phyloP scores from a whole-genome alignment of 148 eudicot genomes.

The Silene uniflora region DNA sequence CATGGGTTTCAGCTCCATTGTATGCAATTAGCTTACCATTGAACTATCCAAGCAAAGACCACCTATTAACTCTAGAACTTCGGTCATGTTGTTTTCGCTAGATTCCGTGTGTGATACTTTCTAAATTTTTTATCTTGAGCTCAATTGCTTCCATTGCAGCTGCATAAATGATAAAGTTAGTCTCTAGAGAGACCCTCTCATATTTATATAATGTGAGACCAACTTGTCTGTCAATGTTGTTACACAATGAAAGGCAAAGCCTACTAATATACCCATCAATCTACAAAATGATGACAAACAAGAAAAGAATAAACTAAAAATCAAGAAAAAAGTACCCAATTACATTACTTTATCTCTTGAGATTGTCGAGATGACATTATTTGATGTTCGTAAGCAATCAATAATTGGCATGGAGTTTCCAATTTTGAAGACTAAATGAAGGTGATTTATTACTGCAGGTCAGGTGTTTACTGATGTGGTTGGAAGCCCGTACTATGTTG shows the following conservation, averaged over 20 bases:
- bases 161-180: neutral
- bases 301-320: neutral
- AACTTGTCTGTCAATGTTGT: neutral
- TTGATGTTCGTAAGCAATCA: neutral
- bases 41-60: neutral
- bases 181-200: neutral
- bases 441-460: conserved; percentile 47
- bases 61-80: neutral
- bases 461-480: conserved; percentile 90
- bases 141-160: neutral
- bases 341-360: too few relatives aligned
- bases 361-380: too few relatives aligned
- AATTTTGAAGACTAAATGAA: conserved; percentile 7
- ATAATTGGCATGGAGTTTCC: neutral
- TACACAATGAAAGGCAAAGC: too few relatives aligned
- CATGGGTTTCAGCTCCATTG: neutral
- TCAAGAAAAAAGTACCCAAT: too few relatives aligned
- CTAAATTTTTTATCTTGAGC: neutral
- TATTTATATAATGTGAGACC: neutral
- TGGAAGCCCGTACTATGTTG: conserved; percentile 98
- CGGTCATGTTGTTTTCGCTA: neutral
- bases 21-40: neutral
- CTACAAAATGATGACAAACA: neutral
- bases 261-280: too few relatives aligned
- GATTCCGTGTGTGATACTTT: neutral